A percentile compares a stretch with the other conserved stretches of the same genome.
Evolutionary conservation across 2,329 filamentous ascomycete species (phyloP).

Genomic region (Curvularia verruculosa): DNA sequence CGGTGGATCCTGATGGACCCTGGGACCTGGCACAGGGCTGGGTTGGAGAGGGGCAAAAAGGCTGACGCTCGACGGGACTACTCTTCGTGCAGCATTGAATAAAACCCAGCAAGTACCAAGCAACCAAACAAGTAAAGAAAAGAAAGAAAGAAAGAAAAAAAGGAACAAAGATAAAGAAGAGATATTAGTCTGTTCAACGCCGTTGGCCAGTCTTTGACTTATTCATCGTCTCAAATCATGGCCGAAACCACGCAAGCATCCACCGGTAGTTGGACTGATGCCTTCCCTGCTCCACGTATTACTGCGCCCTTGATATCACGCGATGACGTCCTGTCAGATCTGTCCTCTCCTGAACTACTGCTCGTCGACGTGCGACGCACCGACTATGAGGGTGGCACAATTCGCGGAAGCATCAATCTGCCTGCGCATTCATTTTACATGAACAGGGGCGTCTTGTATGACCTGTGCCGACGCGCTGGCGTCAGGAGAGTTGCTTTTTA

Average conservation of each 20-base stretch:
- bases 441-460: slow-evolving; percentile 53
- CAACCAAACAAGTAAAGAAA: neutral
- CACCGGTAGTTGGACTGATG: slow-evolving; percentile 47
- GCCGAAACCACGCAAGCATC: slow-evolving; percentile 24
- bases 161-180: neutral
- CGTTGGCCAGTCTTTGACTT: neutral
- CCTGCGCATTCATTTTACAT: slow-evolving; percentile 57
- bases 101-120: neutral
- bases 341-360: slow-evolving; percentile 49
- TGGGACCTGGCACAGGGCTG: slow-evolving; percentile 22
- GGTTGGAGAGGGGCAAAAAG: slow-evolving; percentile 12
- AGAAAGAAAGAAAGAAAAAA: neutral
- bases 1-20: slow-evolving; percentile 22
- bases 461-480: slow-evolving; percentile 53
- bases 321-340: slow-evolving; percentile 42
- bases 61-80: slow-evolving; percentile 18
- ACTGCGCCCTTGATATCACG: slow-evolving; percentile 49
- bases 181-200: neutral
- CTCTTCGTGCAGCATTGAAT: slow-evolving; percentile 13
- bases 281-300: slow-evolving; percentile 50
- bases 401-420: slow-evolving; percentile 55
- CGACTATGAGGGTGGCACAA: slow-evolving; percentile 56
- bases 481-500: slow-evolving; percentile 56
- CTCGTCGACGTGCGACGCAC: slow-evolving; percentile 55
- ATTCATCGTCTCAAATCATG: slow-evolving; percentile 17